phyloP scores from a whole-genome alignment of 768 basidiomycete species.

The Leccinum variicolor region DNA sequence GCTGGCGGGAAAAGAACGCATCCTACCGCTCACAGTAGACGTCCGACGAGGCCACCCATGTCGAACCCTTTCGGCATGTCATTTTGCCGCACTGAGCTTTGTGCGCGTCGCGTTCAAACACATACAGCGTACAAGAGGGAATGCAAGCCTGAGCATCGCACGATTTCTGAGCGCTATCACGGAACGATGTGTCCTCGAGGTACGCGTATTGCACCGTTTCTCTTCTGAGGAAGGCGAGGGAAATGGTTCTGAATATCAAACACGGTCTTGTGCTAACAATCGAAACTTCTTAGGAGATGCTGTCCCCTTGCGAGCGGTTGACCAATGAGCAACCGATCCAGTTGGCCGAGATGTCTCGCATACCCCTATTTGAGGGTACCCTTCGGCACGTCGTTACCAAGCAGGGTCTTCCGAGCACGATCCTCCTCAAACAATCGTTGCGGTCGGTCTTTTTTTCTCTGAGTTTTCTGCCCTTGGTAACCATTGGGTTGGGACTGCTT shows the following conservation, averaged over 20 bases:
- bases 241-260: not conserved
- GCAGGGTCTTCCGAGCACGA: conserved; percentile 36
- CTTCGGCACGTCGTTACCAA: conserved; percentile 34
- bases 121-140: conserved; percentile 4
- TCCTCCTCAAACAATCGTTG: conserved; percentile 31
- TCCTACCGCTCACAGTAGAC: conserved; percentile 41
- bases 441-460: conserved; percentile 15
- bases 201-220: conserved; percentile 5
- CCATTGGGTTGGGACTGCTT: not conserved
- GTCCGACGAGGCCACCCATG: conserved; percentile 45
- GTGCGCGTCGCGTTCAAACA: conserved; percentile 44
- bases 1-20: conserved; percentile 34
- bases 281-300: conserved; percentile 39
- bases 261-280: not conserved
- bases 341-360: conserved; percentile 46
- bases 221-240: not conserved
- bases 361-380: conserved; percentile 46
- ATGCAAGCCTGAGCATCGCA: not conserved
- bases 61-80: conserved; percentile 44
- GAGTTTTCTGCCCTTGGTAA: not conserved
- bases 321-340: conserved; percentile 41
- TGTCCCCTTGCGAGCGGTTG: conserved; percentile 53
- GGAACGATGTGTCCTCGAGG: conserved; percentile 18
- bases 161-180: conserved; percentile 13
- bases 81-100: conserved; percentile 62